Evolutionary conservation across 345 rosid genomes (phyloP).

Genomic region (Euphorbia peplus): DNA sequence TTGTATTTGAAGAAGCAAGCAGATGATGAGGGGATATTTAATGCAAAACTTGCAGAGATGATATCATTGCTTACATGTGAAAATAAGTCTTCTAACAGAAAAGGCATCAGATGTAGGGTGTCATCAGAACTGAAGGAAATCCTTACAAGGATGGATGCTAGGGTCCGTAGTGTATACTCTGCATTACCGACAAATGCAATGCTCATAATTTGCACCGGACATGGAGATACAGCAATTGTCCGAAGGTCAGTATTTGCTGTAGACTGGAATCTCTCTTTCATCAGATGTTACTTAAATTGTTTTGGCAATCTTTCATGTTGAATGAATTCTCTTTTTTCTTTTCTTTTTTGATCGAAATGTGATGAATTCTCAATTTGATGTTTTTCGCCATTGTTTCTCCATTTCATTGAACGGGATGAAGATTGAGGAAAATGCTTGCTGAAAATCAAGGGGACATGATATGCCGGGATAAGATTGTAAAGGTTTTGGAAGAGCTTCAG

Average conservation of each 20-base stretch:
- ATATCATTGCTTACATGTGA: constrained; percentile 72
- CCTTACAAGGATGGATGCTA: constrained; percentile 46
- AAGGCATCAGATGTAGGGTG: constrained; percentile 38
- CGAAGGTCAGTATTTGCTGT: constrained; percentile 47
- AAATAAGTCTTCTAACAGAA: constrained; percentile 37
- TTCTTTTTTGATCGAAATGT: no score
- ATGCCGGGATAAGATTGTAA: constrained; percentile 63
- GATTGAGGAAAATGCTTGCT: constrained; percentile 71
- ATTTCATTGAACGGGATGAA: constrained; percentile 28
- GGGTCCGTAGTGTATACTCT: constrained; percentile 46
- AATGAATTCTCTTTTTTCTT: neutral
- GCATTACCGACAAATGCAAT: constrained; percentile 74
- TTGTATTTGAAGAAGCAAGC: constrained; percentile 62
- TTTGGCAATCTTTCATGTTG: neutral
- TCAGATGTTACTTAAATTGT: no score
- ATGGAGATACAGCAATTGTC: constrained; percentile 84
- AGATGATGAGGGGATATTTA: constrained; percentile 54
- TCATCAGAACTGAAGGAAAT: constrained; percentile 63
- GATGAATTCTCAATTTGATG: neutral
- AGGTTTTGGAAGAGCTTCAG: constrained; percentile 88
- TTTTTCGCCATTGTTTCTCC: constrained; percentile 1
- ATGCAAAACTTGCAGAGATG: constrained; percentile 70
- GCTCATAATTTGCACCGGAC: constrained; percentile 94
- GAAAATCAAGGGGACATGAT: constrained; percentile 46
- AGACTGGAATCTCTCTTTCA: neutral